Percentiles rank a stretch among this genome's conserved stretches.
phyloP scores from a whole-genome alignment of 2,329 filamentous ascomycete species.

The Albophoma yamanashiensis region DNA sequence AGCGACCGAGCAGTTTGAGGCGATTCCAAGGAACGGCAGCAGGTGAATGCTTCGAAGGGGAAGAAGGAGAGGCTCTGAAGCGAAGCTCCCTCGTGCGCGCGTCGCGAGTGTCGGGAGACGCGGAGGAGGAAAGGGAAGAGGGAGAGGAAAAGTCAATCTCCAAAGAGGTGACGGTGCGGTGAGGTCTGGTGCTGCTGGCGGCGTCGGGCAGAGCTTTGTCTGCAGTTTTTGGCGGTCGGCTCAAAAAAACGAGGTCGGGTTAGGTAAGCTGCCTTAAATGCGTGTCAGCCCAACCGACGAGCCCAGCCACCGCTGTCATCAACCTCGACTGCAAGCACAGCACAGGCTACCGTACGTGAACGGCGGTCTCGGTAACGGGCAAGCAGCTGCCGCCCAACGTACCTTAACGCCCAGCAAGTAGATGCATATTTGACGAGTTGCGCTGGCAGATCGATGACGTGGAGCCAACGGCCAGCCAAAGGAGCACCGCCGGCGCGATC shows the following conservation, averaged over 20 bases:
- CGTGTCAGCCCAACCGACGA: conserved; percentile 1
- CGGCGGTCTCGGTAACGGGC: neutral
- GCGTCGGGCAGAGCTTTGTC: neutral
- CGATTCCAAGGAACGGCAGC: neutral
- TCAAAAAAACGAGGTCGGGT: neutral
- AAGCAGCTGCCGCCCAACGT: no score
- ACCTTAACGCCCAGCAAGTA: neutral
- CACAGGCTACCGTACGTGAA: neutral
- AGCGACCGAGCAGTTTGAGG: neutral
- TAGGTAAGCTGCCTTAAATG: neutral
- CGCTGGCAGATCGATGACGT: neutral
- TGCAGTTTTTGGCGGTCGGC: neutral
- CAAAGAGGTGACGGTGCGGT: neutral
- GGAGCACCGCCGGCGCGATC: neutral
- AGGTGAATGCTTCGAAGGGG: neutral
- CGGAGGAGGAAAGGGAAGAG: neutral
- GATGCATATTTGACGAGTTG: neutral
- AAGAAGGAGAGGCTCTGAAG: neutral
- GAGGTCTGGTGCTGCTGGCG: neutral
- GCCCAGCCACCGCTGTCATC: neutral
- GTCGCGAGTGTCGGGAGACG: neutral
- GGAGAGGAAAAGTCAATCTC: neutral
- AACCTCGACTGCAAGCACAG: neutral
- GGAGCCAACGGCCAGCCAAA: neutral
- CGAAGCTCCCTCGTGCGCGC: neutral